A percentile compares a stretch with the other conserved stretches of the same genome.
phyloP scores from a whole-genome alignment of 441 rosid species.

The Corymbia citriodora region DNA sequence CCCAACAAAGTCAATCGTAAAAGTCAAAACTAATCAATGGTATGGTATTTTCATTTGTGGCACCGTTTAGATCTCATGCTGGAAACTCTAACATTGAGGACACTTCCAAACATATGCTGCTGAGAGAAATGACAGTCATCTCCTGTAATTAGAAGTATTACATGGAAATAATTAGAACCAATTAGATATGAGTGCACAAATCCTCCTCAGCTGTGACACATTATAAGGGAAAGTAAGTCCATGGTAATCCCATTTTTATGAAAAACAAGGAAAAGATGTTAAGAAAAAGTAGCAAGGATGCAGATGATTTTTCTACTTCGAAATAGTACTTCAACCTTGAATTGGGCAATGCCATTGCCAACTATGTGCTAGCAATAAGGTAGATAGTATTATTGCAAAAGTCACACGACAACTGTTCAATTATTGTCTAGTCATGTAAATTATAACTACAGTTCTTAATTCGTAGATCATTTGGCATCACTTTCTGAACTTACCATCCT shows the following conservation, averaged over 20 bases:
- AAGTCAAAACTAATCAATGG: neutral
- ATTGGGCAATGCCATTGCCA: neutral
- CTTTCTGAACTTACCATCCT: neutral
- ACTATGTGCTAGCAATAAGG: neutral
- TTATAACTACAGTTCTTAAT: neutral
- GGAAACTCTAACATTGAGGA: neutral
- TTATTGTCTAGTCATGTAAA: neutral
- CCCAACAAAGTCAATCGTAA: neutral
- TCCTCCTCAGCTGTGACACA: neutral
- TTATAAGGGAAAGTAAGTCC: neutral
- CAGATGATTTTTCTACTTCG: neutral
- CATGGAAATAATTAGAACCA: neutral
- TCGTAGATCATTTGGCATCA: neutral
- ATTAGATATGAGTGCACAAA: neutral
- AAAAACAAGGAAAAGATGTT: neutral
- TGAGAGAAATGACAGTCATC: neutral
- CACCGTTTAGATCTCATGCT: neutral
- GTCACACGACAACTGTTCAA: neutral
- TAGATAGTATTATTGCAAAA: neutral
- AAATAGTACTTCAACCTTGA: neutral
- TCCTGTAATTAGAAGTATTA: neutral
- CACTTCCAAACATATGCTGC: neutral
- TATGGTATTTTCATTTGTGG: neutral
- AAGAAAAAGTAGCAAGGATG: neutral
- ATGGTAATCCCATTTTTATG: neutral